A percentile compares a stretch with the other conserved stretches of the same genome.
Evolutionary conservation across 163 green algal genomes (phyloP).

Genomic region (Scenedesmus sp.): DNA sequence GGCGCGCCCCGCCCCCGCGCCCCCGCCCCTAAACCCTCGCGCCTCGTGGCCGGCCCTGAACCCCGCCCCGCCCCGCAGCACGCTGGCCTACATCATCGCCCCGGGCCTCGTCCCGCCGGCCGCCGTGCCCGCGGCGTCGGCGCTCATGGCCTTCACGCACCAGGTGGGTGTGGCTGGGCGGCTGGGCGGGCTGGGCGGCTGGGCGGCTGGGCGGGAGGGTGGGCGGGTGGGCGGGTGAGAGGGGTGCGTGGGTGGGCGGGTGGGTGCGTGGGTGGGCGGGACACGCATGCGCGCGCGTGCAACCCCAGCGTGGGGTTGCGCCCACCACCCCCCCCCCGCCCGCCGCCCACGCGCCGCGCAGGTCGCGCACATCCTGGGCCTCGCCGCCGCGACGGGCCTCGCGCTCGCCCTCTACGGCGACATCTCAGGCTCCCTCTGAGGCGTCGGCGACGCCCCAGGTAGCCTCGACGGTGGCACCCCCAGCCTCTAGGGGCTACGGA

Average conservation of each 20-base stretch:
- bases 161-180: conserved; percentile 11
- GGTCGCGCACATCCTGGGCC: conserved; percentile 36
- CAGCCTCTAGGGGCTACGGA: no score
- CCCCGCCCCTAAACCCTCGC: background rate
- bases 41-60: no score
- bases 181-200: no score
- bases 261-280: background rate
- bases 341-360: no score
- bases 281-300: background rate
- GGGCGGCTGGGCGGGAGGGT: no score
- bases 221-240: no score
- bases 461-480: no score
- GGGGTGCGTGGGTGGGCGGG: no score
- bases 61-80: conserved; percentile 5
- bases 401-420: conserved; percentile 26
- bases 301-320: background rate
- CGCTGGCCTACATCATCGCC: conserved; percentile 37
- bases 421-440: conserved; percentile 31
- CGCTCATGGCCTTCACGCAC: conserved; percentile 42
- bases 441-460: no score
- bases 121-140: conserved; percentile 11
- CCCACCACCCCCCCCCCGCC: no score
- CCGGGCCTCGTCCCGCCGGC: conserved; percentile 20
- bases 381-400: conserved; percentile 12
- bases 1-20: background rate